Base-by-base conservation (phyloP, 1,284 basidiomycete species). In the Takashimella koratensis region DNA sequence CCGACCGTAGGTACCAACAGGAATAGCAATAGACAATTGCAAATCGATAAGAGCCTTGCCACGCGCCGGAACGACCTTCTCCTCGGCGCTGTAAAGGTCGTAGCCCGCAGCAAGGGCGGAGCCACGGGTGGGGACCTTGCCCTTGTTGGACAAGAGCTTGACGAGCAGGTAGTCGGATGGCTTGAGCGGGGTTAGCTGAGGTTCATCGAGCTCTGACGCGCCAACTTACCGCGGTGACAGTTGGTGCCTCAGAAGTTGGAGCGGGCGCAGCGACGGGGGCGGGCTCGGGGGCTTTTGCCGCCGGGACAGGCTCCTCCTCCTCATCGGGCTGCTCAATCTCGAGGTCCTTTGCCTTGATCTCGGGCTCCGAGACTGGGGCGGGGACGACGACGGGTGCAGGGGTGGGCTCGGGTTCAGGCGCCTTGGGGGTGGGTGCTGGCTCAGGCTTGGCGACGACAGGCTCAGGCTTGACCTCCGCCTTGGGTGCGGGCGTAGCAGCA, bases 31-130 rank as follows among this genome's bases (percentile, higher is more conserved):
- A 11, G 88, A 90, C 52, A 98, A 80, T 58, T 94, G 91, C 1
- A 92, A 93, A 68, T 91, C 86, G 25, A 98, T 79, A 12, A 98
- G 79, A 4, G 89, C 92, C 70, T 95, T 92, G 48, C 91, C 92
- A 49, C 81, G 84, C 1, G 91, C 90, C 10, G 90, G 88, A 25
- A 96, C 82, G 2, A 79, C 73, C 66, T 87, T 90, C 52, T 79
- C 79, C 71, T 90, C 90, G 0, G 90, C 88, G 68, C 90, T 88
- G 77, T 92, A 96, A 41, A 98, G 79, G 75, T 98, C 95, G 70
- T 98, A 95, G 2, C 95, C 95, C 2, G 95, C 95, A 2, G 95
- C 83, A 45, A 88, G 79, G 1, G 84, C 76, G 5, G 90, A 93
- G 1, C 95, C 95, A 54, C 90, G 83, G 11, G 89, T 93, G 0